Conservation (phyloP, 2,329 filamentous ascomycete species). For the Epichloe festucae region DNA sequence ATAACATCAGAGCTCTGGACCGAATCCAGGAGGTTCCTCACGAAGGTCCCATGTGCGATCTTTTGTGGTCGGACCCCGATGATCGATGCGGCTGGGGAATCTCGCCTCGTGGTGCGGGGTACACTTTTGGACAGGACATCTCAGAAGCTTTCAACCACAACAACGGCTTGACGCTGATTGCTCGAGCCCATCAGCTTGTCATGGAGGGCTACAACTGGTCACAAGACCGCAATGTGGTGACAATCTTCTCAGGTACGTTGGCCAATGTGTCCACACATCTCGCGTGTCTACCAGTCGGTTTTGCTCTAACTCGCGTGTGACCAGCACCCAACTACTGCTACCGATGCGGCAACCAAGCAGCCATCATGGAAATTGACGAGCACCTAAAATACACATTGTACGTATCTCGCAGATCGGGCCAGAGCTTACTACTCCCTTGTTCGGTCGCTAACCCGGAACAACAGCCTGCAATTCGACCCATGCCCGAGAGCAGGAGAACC, state of each 20-base stretch:
- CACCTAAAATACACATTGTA: conserved; percentile 99
- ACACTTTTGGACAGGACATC: conserved; percentile 94
- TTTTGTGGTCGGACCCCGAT: conserved; percentile 96
- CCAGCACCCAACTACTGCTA: conserved; percentile 90
- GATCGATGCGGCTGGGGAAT: conserved; percentile 95
- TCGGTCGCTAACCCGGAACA: conserved; percentile 13
- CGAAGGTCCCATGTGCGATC: conserved; percentile 94
- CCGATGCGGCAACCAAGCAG: conserved; percentile 95
- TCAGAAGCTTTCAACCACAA: conserved; percentile 99
- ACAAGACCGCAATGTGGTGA: conserved; percentile 94
- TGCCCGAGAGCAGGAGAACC: conserved; percentile 95
- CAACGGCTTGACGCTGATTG: conserved; percentile 91
- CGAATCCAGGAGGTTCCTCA: conserved; percentile 97
- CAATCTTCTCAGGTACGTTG: conserved; percentile 79
- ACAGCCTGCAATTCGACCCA: conserved; percentile 95
- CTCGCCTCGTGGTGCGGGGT: conserved; percentile 84
- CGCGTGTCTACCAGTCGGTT: background rate
- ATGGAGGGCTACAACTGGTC: conserved; percentile 99
- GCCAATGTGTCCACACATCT: conserved; percentile 11
- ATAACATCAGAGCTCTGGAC: conserved; percentile 90
- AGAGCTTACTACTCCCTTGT: background rate
- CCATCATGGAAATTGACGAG: conserved; percentile 99
- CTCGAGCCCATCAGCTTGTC: conserved; percentile 91
- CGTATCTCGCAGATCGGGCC: conserved; percentile 25
- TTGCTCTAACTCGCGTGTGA: background rate